Conservation (phyloP, 164 flowering plant species). For the Liquidambar formosana region DNA sequence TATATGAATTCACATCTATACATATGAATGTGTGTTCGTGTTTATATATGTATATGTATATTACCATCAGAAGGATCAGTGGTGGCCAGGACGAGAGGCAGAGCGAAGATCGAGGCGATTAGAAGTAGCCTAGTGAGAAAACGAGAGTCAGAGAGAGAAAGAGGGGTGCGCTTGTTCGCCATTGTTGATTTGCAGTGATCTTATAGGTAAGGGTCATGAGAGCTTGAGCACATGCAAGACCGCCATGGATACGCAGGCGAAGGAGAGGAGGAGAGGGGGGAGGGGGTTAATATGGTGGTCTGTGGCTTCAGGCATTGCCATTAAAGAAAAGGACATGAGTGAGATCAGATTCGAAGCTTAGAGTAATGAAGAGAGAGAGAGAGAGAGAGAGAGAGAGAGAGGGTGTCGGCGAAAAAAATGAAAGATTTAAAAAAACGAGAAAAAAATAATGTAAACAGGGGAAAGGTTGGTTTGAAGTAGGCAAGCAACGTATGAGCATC, state of each 20-base stretch:
- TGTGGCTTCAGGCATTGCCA: conserved; percentile 26
- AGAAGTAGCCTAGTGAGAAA: conserved; percentile 7
- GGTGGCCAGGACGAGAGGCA: conserved; percentile 26
- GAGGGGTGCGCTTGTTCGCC: conserved; percentile 14
- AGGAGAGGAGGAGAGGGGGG: conserved; percentile 11
- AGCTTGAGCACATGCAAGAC: conserved; percentile 17
- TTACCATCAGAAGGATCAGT: conserved; percentile 63
- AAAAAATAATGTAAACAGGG: not conserved
- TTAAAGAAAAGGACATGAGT: conserved; percentile 32
- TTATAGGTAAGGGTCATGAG: conserved; percentile 7
- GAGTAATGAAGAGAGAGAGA: conserved; percentile 24
- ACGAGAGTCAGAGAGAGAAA: not conserved
- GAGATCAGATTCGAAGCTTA: conserved; percentile 37
- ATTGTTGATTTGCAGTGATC: conserved; percentile 10
- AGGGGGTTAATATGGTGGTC: conserved; percentile 12
- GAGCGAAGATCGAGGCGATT: conserved; percentile 17
- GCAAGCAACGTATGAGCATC: not conserved
- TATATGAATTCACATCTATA: too few species aligned
- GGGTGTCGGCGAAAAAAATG: conserved; percentile 39
- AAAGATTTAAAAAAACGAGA: too few species aligned
- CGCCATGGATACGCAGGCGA: conserved; percentile 6
- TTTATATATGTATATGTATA: not conserved
- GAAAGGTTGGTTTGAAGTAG: not conserved
- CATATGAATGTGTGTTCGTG: too few species aligned
- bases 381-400: conserved; percentile 6